Evolutionary conservation across 2,329 filamentous ascomycete species (phyloP), one percentile per base, ranked within the genome.

Genomic region (Cercospora sp.): DNA sequence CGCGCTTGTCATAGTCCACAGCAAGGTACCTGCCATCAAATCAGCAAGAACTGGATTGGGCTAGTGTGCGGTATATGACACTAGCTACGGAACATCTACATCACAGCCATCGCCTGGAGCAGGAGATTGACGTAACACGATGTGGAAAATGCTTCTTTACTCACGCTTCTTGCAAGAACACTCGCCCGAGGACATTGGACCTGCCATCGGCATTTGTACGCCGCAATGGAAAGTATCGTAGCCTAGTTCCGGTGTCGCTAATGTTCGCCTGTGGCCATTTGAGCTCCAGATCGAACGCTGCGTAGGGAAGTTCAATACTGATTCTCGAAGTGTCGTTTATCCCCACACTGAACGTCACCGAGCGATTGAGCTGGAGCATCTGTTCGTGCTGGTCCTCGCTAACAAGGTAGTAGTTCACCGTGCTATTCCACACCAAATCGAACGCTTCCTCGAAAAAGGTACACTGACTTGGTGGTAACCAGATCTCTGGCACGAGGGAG

Each of bases 401-500:
- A n/a, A 82, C 74, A 6, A 79, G 71, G 63, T 82, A 83, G 4
- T 80, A 72, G 7, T 78, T 75, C 6, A 74, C 77, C 2, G 70
- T 72, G 2, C 71, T 64, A 65, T 82, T 79, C 72, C 79, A 83
- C 1, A 72, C 77, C 1, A 83, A 72, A 0, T 77, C 78, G 69
- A 83, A 82, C 2, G 77, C 77, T 13, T 67, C n/a, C 68, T 80
- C 80, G 68, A 83, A 82, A 7, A 72, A 70, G 9, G 76, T 72
- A 67, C 81, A 83, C n/a, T 79, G 75, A 10, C 66, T 59, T 0
- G 58, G 13, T 0, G 81, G 81, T 1, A 83, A 72, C 79, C 79
- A 82, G 3, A 83, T 73, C 36, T 82, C 76, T 0, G 80, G 73
- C 1, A 82, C 74, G 6, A 80, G 77, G 2, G 79, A 80, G 69